Evolutionary conservation across 768 basidiomycete species (phyloP).

Genomic region (Gymnopilus junonius): DNA sequence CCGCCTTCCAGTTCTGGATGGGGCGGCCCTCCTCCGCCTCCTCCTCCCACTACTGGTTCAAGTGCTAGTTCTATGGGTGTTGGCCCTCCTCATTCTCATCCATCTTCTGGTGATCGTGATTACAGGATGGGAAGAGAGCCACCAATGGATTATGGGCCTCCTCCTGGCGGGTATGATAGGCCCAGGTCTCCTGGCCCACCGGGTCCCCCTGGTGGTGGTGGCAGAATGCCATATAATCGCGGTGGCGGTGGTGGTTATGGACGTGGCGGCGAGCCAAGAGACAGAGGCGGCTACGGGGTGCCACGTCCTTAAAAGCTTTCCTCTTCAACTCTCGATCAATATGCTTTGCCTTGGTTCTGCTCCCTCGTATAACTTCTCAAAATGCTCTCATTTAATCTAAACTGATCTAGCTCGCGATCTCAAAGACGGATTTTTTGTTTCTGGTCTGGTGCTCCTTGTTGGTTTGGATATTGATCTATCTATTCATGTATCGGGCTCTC

Average conservation of each 20-base stretch:
- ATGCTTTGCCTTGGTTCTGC: not conserved
- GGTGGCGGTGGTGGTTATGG: conserved; percentile 29
- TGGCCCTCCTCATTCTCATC: conserved; percentile 9
- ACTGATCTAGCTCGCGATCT: not conserved
- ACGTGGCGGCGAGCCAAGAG: conserved; percentile 12
- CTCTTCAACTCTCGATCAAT: not conserved
- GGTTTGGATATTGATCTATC: not conserved
- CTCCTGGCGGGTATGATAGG: conserved; percentile 39
- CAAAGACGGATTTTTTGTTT: not conserved
- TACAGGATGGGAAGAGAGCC: conserved; percentile 31
- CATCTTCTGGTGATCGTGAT: conserved; percentile 37
- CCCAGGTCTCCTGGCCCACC: conserved; percentile 36
- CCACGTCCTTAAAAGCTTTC: conserved; percentile 3
- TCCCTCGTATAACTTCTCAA: not conserved
- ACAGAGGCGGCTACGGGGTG: conserved; percentile 17
- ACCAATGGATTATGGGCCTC: conserved; percentile 26
- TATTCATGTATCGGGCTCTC: not conserved
- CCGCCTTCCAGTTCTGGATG: conserved; percentile 18
- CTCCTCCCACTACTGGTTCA: conserved; percentile 22
- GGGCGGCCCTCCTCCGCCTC: conserved; percentile 21
- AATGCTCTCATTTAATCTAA: not conserved
- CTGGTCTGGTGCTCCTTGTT: not conserved
- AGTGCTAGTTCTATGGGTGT: conserved; percentile 18
- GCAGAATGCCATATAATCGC: conserved; percentile 19
- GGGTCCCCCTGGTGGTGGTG: conserved; percentile 15